phyloP scores from a whole-genome alignment of 2,329 filamentous ascomycete genomes.

The Botrytis galanthina region DNA sequence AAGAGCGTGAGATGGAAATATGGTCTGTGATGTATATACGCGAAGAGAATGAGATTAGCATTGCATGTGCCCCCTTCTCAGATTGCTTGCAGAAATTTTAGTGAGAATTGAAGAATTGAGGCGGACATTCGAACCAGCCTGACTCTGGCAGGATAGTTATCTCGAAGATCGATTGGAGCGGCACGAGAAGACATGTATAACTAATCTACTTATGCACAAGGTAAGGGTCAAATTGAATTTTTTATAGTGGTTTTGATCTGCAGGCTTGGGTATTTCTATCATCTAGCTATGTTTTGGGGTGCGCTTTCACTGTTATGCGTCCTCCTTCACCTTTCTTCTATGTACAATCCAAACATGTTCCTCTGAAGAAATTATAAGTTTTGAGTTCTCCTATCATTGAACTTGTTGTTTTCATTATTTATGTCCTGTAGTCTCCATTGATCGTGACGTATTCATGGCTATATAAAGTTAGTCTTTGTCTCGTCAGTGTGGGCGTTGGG shows the following conservation, averaged over 20 bases:
- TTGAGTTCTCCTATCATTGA: background rate
- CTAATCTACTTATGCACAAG: background rate
- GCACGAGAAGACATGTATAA: background rate
- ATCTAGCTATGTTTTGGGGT: background rate
- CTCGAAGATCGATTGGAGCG: background rate
- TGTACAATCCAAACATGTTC: background rate
- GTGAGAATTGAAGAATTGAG: background rate
- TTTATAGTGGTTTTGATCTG: background rate
- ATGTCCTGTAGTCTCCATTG: constrained; percentile 68
- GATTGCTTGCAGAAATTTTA: background rate
- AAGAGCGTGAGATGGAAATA: constrained; percentile 27
- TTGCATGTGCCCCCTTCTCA: background rate
- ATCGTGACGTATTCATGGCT: constrained; percentile 66
- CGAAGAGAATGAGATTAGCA: constrained; percentile 17
- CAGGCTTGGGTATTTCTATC: constrained; percentile 13
- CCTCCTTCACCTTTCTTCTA: background rate
- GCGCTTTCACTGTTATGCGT: background rate
- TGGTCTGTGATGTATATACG: constrained; percentile 33
- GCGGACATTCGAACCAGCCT: background rate
- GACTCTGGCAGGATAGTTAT: background rate
- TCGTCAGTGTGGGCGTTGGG: constrained; percentile 26
- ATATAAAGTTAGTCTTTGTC: constrained; percentile 24
- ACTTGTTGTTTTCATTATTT: constrained; percentile 15
- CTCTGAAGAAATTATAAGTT: background rate
- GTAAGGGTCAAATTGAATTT: background rate